phyloP scores from a whole-genome alignment of 176 grass and related monocot genomes.

The Aegilops longissima region DNA sequence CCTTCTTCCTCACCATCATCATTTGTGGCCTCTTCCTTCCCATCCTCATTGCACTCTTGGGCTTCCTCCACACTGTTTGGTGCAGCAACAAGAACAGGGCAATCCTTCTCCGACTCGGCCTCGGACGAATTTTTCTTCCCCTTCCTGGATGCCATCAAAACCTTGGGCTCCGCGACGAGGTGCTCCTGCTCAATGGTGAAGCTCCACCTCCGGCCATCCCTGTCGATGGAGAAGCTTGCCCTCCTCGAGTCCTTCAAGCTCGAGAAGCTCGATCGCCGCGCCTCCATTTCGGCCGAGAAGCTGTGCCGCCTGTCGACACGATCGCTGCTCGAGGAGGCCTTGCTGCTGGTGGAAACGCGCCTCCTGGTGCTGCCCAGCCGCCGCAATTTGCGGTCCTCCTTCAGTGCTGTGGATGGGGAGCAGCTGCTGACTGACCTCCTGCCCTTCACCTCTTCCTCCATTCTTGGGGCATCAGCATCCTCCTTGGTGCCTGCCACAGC shows the following conservation, averaged over 20 bases:
- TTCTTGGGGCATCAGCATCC: not conserved
- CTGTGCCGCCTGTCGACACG: constrained; percentile 65
- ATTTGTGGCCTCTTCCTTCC: constrained; percentile 31
- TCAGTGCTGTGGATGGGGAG: constrained; percentile 40
- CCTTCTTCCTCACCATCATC: constrained; percentile 46
- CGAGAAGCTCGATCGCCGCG: constrained; percentile 57
- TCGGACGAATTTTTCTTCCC: constrained; percentile 51
- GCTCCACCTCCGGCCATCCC: constrained; percentile 77
- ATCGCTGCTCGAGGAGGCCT: constrained; percentile 44
- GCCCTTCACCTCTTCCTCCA: constrained; percentile 41
- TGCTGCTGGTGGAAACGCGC: constrained; percentile 43
- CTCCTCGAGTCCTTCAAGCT: constrained; percentile 69
- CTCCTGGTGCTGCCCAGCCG: constrained; percentile 45
- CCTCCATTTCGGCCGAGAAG: constrained; percentile 77
- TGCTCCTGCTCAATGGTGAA: constrained; percentile 87
- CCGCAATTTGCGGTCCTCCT: constrained; percentile 70
- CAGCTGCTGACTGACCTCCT: constrained; percentile 51
- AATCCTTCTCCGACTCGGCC: constrained; percentile 43
- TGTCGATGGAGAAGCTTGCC: constrained; percentile 87
- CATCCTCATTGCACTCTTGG: constrained; percentile 32
- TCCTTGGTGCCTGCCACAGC: not conserved
- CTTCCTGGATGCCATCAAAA: constrained; percentile 55
- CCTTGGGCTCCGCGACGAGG: constrained; percentile 67
- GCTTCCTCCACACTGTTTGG: constrained; percentile 46
- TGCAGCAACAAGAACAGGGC: constrained; percentile 20